Conservation (phyloP, 306 rosid genomes). For the Dalbergia oliveri region DNA sequence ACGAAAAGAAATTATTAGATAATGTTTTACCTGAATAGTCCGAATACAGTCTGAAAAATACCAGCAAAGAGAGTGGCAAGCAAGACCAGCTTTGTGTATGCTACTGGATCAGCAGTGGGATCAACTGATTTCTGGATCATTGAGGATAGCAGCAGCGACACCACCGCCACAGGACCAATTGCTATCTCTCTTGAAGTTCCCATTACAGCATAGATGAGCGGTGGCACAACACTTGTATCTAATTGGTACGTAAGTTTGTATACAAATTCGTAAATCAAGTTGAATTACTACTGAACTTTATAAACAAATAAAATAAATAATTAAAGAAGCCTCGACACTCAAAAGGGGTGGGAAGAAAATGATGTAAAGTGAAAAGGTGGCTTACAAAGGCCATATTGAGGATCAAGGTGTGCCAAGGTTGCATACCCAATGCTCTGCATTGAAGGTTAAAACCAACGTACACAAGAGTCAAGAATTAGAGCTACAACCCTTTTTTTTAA, state of each 20-base stretch:
- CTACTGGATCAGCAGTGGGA: constrained; percentile 67
- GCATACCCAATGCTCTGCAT: constrained; percentile 96
- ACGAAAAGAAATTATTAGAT: too few relatives aligned
- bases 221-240: constrained; percentile 96
- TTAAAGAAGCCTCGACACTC: not conserved
- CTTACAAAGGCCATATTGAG: constrained; percentile 94
- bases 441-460: constrained; percentile 7
- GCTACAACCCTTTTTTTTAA: not conserved
- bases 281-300: not conserved
- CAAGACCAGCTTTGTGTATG: constrained; percentile 71
- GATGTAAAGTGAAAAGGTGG: not conserved
- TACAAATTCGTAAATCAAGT: not conserved
- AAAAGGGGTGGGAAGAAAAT: not conserved
- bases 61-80: constrained; percentile 86
- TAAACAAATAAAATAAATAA: not conserved
- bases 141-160: constrained; percentile 76
- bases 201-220: constrained; percentile 87
- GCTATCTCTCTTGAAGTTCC: constrained; percentile 90
- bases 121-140: constrained; percentile 70
- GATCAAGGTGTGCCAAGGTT: constrained; percentile 83
- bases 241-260: not conserved
- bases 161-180: constrained; percentile 91
- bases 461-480: not conserved
- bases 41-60: constrained; percentile 78
- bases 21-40: constrained; percentile 64